These are phyloP conservation scores for Chaetomiaceae sp. DNA, from an alignment of 2,329 filamentous ascomycete genomes.

Conservation along the genomic window DNA sequence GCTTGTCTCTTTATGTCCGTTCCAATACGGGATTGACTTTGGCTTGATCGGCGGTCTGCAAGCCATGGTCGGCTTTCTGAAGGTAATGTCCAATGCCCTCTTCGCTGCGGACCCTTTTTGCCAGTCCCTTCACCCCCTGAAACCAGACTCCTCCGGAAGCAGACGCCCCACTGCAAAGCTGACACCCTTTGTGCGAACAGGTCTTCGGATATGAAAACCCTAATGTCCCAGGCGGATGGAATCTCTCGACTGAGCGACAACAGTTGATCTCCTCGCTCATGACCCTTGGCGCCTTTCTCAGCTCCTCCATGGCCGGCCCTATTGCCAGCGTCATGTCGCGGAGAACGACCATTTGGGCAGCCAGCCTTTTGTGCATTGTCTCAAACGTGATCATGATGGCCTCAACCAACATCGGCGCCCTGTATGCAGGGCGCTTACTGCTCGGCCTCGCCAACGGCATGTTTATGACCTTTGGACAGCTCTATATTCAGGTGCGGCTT, in stretches of 20 bases:
- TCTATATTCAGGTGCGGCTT: conserved; percentile 29
- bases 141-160: too few species aligned
- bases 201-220: conserved; percentile 34
- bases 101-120: background rate
- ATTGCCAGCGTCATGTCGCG: conserved; percentile 32
- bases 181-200: conserved; percentile 17
- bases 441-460: conserved; percentile 52
- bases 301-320: conserved; percentile 37
- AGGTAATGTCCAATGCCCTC: conserved; percentile 27
- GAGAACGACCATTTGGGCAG: conserved; percentile 39
- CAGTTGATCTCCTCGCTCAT: conserved; percentile 42
- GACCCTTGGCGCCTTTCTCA: conserved; percentile 31
- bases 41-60: conserved; percentile 47
- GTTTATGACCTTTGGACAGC: conserved; percentile 46
- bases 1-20: conserved; percentile 44
- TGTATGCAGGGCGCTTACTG: conserved; percentile 50
- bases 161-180: background rate
- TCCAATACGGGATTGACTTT: conserved; percentile 49
- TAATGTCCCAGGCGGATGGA: conserved; percentile 37
- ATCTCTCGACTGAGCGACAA: conserved; percentile 39
- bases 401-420: conserved; percentile 44
- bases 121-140: too few species aligned
- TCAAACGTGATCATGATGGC: conserved; percentile 55
- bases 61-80: conserved; percentile 46
- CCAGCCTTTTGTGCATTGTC: conserved; percentile 43